Conservation (phyloP, 331 rosid genomes). For the Rosa hybrid region DNA sequence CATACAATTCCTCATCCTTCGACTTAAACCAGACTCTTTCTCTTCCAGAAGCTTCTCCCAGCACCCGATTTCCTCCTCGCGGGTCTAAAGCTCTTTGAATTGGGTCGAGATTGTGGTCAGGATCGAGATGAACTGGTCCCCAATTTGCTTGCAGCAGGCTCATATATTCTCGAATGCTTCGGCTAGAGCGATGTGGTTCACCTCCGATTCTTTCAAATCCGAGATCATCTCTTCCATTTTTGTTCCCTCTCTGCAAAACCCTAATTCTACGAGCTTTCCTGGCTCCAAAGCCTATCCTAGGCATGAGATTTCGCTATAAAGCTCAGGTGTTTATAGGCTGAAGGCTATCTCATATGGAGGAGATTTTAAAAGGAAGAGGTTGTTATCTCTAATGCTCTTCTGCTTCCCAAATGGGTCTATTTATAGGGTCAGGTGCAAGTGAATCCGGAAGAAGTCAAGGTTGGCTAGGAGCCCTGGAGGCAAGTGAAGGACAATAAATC, state of each 20-base stretch:
- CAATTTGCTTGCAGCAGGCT: background rate
- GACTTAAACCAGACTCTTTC: background rate
- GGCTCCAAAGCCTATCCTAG: too few species aligned
- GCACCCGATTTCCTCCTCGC: conserved; percentile 22
- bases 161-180: background rate
- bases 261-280: too few species aligned
- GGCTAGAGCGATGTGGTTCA: conserved; percentile 14
- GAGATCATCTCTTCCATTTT: conserved; percentile 31
- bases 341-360: too few species aligned
- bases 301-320: too few species aligned
- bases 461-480: too few species aligned
- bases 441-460: too few species aligned
- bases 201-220: conserved; percentile 18
- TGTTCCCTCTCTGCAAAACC: background rate
- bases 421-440: too few species aligned
- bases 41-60: background rate
- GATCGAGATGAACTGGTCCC: background rate
- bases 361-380: too few species aligned
- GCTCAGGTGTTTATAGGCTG: too few species aligned
- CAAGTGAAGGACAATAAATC: too few species aligned
- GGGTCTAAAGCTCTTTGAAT: conserved; percentile 19
- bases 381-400: too few species aligned
- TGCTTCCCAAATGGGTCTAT: too few species aligned
- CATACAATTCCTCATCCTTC: background rate
- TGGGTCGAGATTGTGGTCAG: background rate